Evolutionary conservation across 345 rosid genomes (phyloP).

Genomic region (Boechera divaricarpa): DNA sequence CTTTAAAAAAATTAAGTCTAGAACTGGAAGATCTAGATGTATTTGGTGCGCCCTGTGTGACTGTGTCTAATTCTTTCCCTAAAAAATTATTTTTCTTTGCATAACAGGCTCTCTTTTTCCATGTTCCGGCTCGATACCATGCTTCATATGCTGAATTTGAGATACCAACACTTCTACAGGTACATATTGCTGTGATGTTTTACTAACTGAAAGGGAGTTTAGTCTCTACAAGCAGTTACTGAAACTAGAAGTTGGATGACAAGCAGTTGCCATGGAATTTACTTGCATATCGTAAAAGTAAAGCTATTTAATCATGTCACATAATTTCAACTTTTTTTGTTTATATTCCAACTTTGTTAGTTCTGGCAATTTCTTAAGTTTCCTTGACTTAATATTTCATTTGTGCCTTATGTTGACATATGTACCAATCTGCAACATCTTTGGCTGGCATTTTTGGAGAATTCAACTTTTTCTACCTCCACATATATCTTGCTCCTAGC

Average conservation of each 20-base stretch:
- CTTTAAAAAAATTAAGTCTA: not conserved
- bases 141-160: slow-evolving; percentile 87
- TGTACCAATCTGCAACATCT: not conserved
- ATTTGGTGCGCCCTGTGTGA: slow-evolving; percentile 5
- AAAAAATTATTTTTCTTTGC: slow-evolving; percentile 35
- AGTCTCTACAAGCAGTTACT: not conserved
- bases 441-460: not conserved
- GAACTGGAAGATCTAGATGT: slow-evolving; percentile 2
- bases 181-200: slow-evolving; percentile 42
- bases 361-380: not conserved
- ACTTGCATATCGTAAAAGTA: slow-evolving; percentile 16
- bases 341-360: slow-evolving; percentile 1
- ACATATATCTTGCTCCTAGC: slow-evolving; percentile 10
- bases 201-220: not conserved
- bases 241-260: not conserved
- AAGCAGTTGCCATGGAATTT: not conserved
- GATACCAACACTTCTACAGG: slow-evolving; percentile 91
- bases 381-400: not conserved
- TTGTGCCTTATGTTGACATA: not conserved
- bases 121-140: slow-evolving; percentile 85
- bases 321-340: not conserved
- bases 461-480: not conserved
- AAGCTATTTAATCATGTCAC: not conserved
- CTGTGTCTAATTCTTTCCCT: slow-evolving; percentile 16
- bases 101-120: slow-evolving; percentile 85